Evolutionary conservation across 148 eudicot species (phyloP), one percentile per base, ranked within the genome.

Genomic region (Chenopodium berlandieri): DNA sequence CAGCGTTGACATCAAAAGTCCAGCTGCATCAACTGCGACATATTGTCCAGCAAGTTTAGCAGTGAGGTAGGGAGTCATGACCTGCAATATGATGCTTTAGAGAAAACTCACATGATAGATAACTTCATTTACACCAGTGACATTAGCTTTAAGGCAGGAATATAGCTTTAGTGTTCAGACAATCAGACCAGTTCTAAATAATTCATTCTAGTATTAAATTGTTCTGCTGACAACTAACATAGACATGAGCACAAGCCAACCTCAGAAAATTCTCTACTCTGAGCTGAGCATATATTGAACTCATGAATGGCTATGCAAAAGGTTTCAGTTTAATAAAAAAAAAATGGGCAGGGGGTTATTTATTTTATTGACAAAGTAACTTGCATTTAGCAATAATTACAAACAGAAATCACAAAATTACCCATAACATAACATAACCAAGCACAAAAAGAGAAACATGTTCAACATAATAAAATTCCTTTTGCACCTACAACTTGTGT

Each of bases 1-100:
- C 69, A 92, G 83, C 2, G 97, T 92, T 64, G 97, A 93, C 91
- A 78, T 83, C 30, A 93, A 80, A 73, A 93, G 95, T 80, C 91
- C 94, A 65, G 66, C 75, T 9, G 92, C 94, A 83, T 93, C 97
- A 56, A 93, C 97, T 71, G 95, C 89, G 69, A 93, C 91, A 83
- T 82, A 90, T 84, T 93, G 95, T 73, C 97, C 95, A 73, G 95
- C 97, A 56, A 93, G 94, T 86, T 89, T 90, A 44, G 91, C 91
- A 25, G 97, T 93, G 78, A 93, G 94, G 73, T 81, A 88, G 30
- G 97, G 97, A 83, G 95, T 92, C 95, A 93, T 90, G 76, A 92
- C 81, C 97, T 92, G 89, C 75, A 30, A 73, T 56, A 67, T 27
- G 70, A 62, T 48, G 82, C 50, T 16, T 74, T 27, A 80, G 46